A percentile compares a stretch with the other conserved stretches of the same genome.
Conservation (phyloP, 2,329 filamentous ascomycete genomes). For the Colletotrichum australisinense region DNA sequence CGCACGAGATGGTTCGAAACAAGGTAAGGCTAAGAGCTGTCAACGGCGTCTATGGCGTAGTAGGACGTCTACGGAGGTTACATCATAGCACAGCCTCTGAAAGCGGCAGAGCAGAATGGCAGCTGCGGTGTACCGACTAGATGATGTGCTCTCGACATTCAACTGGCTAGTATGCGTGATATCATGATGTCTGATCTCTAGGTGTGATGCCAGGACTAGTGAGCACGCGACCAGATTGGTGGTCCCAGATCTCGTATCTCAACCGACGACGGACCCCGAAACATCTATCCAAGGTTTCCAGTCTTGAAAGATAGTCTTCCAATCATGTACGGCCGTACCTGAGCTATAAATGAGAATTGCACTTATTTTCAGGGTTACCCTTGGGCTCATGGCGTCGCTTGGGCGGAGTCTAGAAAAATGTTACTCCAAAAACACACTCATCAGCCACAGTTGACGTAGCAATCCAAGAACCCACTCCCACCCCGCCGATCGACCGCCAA, state of each 20-base stretch:
- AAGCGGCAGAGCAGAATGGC: neutral
- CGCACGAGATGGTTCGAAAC: neutral
- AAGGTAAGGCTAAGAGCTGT: neutral
- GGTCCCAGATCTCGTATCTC: constrained; percentile 23
- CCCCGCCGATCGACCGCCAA: constrained; percentile 30
- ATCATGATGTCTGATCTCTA: neutral
- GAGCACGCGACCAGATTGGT: constrained; percentile 14
- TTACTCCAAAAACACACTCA: constrained; percentile 1
- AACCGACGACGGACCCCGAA: neutral
- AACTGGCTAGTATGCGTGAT: neutral
- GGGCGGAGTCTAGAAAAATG: constrained; percentile 20
- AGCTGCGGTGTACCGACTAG: too few species aligned
- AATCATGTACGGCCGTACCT: constrained; percentile 9
- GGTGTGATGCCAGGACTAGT: neutral
- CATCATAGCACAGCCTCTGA: constrained; percentile 12
- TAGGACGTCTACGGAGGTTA: neutral
- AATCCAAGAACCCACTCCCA: neutral
- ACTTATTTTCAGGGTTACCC: neutral
- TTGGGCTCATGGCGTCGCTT: neutral
- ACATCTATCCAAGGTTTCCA: neutral
- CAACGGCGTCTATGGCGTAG: neutral
- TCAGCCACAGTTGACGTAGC: constrained; percentile 34
- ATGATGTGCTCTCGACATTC: too few species aligned
- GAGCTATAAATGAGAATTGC: constrained; percentile 25
- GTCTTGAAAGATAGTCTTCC: constrained; percentile 3